Evolutionary conservation across 345 rosid species (phyloP), one percentile per base, ranked within the genome.

Genomic region (Eucalyptus guilfoylei): DNA sequence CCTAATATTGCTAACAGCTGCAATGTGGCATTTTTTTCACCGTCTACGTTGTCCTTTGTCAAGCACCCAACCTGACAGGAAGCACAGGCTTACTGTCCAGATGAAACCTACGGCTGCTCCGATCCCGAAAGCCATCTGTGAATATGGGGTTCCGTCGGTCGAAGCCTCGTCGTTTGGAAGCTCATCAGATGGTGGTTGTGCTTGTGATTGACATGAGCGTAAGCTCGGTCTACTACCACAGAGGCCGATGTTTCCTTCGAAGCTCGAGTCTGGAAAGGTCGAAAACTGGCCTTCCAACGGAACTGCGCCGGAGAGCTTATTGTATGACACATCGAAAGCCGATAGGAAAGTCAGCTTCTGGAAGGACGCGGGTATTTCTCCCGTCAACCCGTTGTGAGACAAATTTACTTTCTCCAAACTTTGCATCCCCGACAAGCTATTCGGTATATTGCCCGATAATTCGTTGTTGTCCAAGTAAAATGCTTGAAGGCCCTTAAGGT

Each of bases 241-340:
- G 15, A 93, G 89, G 47, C 86, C 92, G 5, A 86, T 11, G 89
- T 90, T 91, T 45, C 91, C 92, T 7, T 88, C 90, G 40, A 90
- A 91, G 90, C 94, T 89, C 50, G 94, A 90, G 32, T 34, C 12
- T 14, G 90, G 90, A 47, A 90, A 93, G 11, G 92, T 92, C 86
- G 32, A 30, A 45, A 92, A 89, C 47, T 91, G 92, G 21, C 94
- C 94, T 60, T 72, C 90, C 47, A 76, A 45, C 3, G 92, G 92
- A 45, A 89, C 86, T 21, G 48, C 32, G 14, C 93, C 92, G 1
- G 87, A 81, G 24, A 93, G 88, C 30, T 90, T 88, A 52, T 91
- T 91, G 91, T 88, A 89, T 54, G 93, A 81, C 1, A 93, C 93
- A 60, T 86, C 89, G 72, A 93, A 89, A 4, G 14, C 6, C 4